Evolutionary conservation across 108 stramenopile species (phyloP), one percentile per base, ranked within the genome.

Genomic region (Stephanodiscus minutulus): DNA sequence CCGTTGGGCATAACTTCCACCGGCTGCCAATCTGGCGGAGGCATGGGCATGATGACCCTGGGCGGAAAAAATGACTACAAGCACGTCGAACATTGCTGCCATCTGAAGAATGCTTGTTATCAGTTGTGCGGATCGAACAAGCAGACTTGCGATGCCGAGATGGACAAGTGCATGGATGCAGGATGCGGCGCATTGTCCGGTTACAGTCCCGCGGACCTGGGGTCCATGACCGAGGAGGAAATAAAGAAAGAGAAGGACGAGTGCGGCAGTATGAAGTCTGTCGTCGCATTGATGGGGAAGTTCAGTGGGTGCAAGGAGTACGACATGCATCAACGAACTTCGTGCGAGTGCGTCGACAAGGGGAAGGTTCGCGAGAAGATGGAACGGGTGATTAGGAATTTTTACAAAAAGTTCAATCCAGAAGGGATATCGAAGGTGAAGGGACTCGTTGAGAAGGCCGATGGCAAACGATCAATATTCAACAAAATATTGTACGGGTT

Each of bases 391-490:
- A 9, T 86, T 15, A 61, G 64, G 21, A 67, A 73, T 22, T 86
- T 83, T 78, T 86, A 86, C 56, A 73, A 81, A 61, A 83, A 81
- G 68, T 71, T 63, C 41, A 70, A 62, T 35, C 82, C 85, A 9
- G 76, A 82, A 4, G 53, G 37, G 29, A 54, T 83, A 15, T 76
- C 73, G n/a, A 86, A 86, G 59, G 65, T 70, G 18, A 43, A 69
- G 35, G 75, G 43, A 22, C 68, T 86, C 10, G 64, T 69, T 12
- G 69, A 72, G 37, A 86, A 86, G 71, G 80, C 76, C 20, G 74
- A 82, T 24, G 75, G 75, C 9, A 18, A 76, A 9, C 39, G 58
- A 36, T 71, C 81, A 43, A 55, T 78, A 60, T 82, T 80, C 11
- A 72, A 61, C 36, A 74, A 77, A 18, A 53, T 86, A 9, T 33